These are phyloP conservation scores for Pyricularia sp. DNA, from an alignment of 2,329 filamentous ascomycete genomes.

Conservation along the genomic window DNA sequence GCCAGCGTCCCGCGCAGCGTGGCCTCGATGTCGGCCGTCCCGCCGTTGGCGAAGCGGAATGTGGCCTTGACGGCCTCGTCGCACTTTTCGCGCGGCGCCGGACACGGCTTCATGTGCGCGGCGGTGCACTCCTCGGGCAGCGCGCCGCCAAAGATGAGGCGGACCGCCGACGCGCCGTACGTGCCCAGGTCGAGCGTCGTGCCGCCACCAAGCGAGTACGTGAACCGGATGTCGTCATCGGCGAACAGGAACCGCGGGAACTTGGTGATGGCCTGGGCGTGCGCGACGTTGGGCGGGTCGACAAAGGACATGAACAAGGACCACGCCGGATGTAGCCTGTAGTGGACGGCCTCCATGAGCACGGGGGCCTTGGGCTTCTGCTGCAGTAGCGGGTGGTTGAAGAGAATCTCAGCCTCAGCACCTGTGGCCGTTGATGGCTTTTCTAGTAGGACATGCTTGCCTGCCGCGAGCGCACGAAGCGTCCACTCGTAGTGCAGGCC, in stretches of 20 bases:
- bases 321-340: slow-evolving; percentile 39
- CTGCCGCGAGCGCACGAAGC: slow-evolving; percentile 53
- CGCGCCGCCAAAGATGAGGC: slow-evolving; percentile 24
- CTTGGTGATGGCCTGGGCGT: slow-evolving; percentile 19
- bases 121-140: slow-evolving; percentile 29
- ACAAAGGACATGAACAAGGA: slow-evolving; percentile 28
- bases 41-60: slow-evolving; percentile 30
- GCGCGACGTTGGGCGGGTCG: slow-evolving; percentile 25
- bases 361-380: slow-evolving; percentile 25
- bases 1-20: slow-evolving; percentile 6
- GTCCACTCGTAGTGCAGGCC: slow-evolving; percentile 53
- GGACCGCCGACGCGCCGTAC: slow-evolving; percentile 26
- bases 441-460: slow-evolving; percentile 73
- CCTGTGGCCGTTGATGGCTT: slow-evolving; percentile 75
- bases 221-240: slow-evolving; percentile 27
- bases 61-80: slow-evolving; percentile 23
- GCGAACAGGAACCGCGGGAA: slow-evolving; percentile 21
- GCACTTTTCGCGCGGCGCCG: slow-evolving; percentile 20
- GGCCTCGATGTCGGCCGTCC: slow-evolving; percentile 18
- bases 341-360: slow-evolving; percentile 44
- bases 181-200: slow-evolving; percentile 25
- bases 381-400: slow-evolving; percentile 25
- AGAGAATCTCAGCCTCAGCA: slow-evolving; percentile 50
- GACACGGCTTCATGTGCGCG: slow-evolving; percentile 16
- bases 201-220: slow-evolving; percentile 10